phyloP scores from a whole-genome alignment of 805 yeast genomes.

The Barnettozyma populi region DNA sequence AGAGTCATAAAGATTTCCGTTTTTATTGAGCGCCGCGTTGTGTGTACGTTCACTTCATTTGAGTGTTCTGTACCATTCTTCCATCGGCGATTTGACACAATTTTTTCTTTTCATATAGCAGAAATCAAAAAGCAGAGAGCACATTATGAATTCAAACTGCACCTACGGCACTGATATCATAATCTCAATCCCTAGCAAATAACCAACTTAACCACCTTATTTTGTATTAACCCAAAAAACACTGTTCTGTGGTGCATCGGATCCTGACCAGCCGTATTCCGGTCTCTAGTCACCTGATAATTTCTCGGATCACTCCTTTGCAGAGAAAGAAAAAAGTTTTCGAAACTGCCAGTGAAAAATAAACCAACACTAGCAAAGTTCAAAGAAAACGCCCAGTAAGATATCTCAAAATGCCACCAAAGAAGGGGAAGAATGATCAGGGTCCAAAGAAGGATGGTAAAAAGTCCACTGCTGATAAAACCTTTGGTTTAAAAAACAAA shows the following conservation, averaged over 20 bases:
- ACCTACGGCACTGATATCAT: no score
- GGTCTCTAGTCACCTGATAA: background rate
- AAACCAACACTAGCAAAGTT: background rate
- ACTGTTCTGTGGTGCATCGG: background rate
- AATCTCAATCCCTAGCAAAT: no score
- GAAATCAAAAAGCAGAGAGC: no score
- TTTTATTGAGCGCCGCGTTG: no score
- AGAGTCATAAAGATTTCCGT: no score
- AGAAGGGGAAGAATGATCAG: constrained; percentile 50
- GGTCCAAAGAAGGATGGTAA: constrained; percentile 47
- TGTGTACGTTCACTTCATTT: no score
- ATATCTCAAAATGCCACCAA: constrained; percentile 62
- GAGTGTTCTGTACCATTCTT: no score
- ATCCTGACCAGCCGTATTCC: background rate
- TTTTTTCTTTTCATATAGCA: no score
- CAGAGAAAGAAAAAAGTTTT: background rate
- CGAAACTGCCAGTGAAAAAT: background rate
- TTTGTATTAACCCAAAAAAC: background rate
- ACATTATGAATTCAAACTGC: no score
- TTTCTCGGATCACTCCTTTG: background rate
- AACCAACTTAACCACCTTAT: no score
- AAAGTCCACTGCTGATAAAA: constrained; percentile 78
- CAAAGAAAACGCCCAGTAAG: background rate
- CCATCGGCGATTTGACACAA: no score
- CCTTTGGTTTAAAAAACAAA: constrained; percentile 94